Base-by-base conservation (phyloP, 768 basidiomycete genomes). In the Macrolepiota fuliginosa region DNA sequence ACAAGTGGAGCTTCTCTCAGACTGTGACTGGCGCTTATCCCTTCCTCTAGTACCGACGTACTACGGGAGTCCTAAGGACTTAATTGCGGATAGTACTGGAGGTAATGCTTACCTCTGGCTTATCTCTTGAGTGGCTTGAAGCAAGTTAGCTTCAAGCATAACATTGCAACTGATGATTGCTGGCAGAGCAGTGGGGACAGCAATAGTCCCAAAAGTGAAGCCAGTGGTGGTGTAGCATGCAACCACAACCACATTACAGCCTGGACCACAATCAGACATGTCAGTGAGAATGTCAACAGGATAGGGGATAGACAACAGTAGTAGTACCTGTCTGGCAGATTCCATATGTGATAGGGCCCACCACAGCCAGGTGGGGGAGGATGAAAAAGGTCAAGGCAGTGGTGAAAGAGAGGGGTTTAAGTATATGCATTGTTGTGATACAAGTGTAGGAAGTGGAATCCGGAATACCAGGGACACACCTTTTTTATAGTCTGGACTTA, bases 191-290 rank as follows among this genome's bases (percentile, higher is more conserved):
- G 69, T 69, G 0, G 74, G 57, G 2, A 74, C 74, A 0, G 77
- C 79, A 17, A 80, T 66, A 2, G 79, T 79, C 3, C 80, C 81
- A 59, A 82, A 82, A 0, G 73, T 75, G 42, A 69, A 58, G 0
- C 79, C 80, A 0, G 79, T 78, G 0, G 70, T 77, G 0, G 77
- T 72, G 53, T 81, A 82, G 66, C 80, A 82, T 0, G 77, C 74
- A 1, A 80, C 76, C 2, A 70, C 77, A 27, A 71, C 39, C 15
- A 58, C 54, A 56, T 71, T 71, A 35, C 70, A 71, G 1, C 67
- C 70, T 69, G 37, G 15, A 17, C n/a, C 22, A 24, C 4, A 35
- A 25, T 4, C 40, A 10, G 29, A 17, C 15, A 3, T 37, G 15
- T 32, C 7, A 22, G 12, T 7, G 2, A 9, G n/a, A 22, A 15